phyloP scores from a whole-genome alignment of 129 eudicot species.

The Dittrichia graveolens region DNA sequence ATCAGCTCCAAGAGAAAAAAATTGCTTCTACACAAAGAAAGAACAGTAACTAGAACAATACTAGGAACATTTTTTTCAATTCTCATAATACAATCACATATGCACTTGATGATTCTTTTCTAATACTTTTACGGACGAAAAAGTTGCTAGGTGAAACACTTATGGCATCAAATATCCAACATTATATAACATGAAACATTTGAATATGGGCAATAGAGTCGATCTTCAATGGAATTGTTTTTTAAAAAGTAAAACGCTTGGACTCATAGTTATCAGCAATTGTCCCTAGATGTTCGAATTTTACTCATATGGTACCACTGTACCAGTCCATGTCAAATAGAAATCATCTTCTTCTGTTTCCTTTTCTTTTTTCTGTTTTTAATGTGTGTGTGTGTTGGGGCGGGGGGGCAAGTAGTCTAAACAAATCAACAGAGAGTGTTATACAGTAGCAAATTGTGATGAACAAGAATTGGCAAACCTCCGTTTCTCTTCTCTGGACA shows the following conservation, averaged over 20 bases:
- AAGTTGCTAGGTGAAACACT: background rate
- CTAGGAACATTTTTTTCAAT: background rate
- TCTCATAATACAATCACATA: slow-evolving; percentile 1
- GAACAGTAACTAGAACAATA: background rate
- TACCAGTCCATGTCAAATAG: background rate
- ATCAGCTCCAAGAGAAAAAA: slow-evolving; percentile 58
- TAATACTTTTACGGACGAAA: background rate
- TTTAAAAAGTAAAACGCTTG: background rate
- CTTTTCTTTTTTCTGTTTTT: too few species aligned
- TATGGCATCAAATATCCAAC: background rate
- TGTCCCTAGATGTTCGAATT: background rate
- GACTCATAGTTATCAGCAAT: background rate
- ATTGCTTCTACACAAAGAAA: slow-evolving; percentile 48
- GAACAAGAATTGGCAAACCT: slow-evolving; percentile 56
- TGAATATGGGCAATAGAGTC: background rate
- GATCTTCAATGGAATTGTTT: background rate
- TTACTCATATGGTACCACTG: too few species aligned
- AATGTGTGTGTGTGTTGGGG: too few species aligned
- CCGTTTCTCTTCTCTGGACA: slow-evolving; percentile 56
- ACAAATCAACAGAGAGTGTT: background rate
- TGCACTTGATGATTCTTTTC: slow-evolving; percentile 1
- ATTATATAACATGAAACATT: background rate
- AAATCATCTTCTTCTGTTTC: background rate
- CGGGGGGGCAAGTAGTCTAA: too few species aligned
- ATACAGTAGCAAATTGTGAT: background rate